These are phyloP conservation scores for Helichrysum umbraculigerum DNA, from an alignment of 129 eudicot species.

Conservation along the genomic window DNA sequence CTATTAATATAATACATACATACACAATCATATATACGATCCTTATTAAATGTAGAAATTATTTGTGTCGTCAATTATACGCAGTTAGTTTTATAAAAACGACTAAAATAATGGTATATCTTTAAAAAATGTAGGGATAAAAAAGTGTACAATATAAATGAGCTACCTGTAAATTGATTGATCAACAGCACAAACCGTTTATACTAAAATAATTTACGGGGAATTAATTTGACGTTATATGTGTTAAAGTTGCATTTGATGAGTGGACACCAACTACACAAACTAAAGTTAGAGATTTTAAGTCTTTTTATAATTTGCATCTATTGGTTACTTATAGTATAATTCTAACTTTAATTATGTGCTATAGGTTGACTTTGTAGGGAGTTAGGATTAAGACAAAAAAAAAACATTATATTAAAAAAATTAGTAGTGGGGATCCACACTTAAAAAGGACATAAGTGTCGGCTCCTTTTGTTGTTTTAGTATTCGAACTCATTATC, in stretches of 20 bases:
- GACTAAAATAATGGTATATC: too few species aligned
- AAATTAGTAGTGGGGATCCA: conserved; percentile 40
- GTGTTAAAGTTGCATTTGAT: neutral
- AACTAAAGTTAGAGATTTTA: neutral
- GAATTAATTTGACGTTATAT: too few species aligned
- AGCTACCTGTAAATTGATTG: too few species aligned
- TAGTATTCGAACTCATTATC: conserved; percentile 27
- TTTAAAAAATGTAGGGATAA: too few species aligned
- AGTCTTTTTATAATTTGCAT: neutral
- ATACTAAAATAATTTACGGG: too few species aligned
- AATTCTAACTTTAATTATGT: conserved; percentile 4
- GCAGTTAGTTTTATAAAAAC: too few species aligned
- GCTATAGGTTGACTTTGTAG: conserved; percentile 30
- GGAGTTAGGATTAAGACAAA: neutral
- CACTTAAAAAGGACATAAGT: conserved; percentile 26
- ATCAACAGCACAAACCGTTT: too few species aligned
- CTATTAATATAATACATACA: too few species aligned
- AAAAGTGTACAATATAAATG: too few species aligned
- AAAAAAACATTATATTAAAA: conserved; percentile 13
- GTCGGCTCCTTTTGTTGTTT: conserved; percentile 38
- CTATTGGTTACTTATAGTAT: neutral
- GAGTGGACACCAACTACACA: neutral
- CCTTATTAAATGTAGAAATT: too few species aligned
- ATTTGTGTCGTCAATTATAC: too few species aligned
- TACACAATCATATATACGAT: too few species aligned